A percentile compares a stretch with the other conserved stretches of the same genome.
These are phyloP conservation scores for Halocafeteria seosinensis DNA, from an alignment of 108 stramenopile species.

Conservation along the genomic window DNA sequence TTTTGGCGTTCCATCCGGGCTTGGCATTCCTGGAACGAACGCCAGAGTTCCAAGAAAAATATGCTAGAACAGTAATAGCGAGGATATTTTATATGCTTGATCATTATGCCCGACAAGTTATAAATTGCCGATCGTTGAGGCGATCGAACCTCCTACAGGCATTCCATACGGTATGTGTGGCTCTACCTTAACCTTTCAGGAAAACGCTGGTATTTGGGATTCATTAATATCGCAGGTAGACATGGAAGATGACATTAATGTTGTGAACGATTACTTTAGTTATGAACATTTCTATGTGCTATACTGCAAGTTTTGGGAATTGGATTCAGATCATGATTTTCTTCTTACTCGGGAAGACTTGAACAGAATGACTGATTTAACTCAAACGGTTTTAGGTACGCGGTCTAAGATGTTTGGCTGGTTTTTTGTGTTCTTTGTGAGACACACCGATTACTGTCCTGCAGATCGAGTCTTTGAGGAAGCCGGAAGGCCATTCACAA, in stretches of 20 bases:
- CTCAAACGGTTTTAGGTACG: slow-evolving; percentile 79
- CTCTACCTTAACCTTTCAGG: no score
- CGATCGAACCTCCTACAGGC: slow-evolving; percentile 20
- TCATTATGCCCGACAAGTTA: slow-evolving; percentile 20
- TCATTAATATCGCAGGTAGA: no score
- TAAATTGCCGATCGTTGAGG: slow-evolving; percentile 29
- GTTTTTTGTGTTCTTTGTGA: no score
- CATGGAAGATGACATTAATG: slow-evolving; percentile 46
- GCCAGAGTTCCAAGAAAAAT: slow-evolving; percentile 46
- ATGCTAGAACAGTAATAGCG: slow-evolving; percentile 36
- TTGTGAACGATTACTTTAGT: slow-evolving; percentile 35
- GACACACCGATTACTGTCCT: no score
- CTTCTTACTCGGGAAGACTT: slow-evolving; percentile 73
- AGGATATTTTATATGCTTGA: slow-evolving; percentile 39
- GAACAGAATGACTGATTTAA: slow-evolving; percentile 57
- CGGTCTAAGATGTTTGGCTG: no score
- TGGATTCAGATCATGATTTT: slow-evolving; percentile 86
- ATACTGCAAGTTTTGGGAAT: slow-evolving; percentile 95
- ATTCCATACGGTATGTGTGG: slow-evolving; percentile 19
- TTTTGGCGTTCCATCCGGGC: slow-evolving; percentile 37
- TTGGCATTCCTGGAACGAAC: slow-evolving; percentile 40
- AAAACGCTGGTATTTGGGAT: no score
- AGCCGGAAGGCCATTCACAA: slow-evolving; percentile 58
- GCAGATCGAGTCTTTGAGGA: slow-evolving; percentile 88
- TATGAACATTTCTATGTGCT: slow-evolving; percentile 98